Base-by-base conservation (phyloP, 2,329 filamentous ascomycete genomes). In the Penicillium sp. region DNA sequence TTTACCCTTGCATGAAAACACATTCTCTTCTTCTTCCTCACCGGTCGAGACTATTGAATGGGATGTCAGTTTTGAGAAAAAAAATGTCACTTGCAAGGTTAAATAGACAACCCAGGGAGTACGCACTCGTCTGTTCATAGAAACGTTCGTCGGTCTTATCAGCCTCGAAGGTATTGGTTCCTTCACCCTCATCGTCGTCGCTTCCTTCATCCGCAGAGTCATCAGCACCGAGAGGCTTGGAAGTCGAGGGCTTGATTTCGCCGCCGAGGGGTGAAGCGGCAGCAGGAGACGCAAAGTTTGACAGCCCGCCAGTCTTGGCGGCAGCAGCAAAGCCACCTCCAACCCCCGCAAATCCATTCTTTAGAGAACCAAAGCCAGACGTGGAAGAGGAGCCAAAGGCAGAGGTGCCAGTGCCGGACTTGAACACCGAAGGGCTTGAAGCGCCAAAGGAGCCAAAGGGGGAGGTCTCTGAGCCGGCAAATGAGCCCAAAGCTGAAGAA, bases 11-110 rank as follows among this genome's bases (percentile, higher is more conserved):
- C 86, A 82, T 39, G 82, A 79, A 63, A 91, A 80, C 42, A 88
- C 72, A 1, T 86, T 91, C 18, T 77, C 76, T 66, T 97, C 91
- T 42, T 83, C 83, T 60, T 90, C 83, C 70, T 97, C 91, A 47
- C 91, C 91, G 44, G 93, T 91, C 65, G 95, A 86, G 37, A 91
- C 80, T 90, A 58, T 46, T 36, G 9, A 2, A 43, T 39, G 29
- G 7, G 36, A 11, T 48, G 48, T 73, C 57, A 71, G 67, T 49
- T 47, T 18, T 13, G 25, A 18, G 13, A 29, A 11, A 32, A 25
- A 8, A 5, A 33, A 8, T 12, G 4, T n/a, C 11, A 6, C 11
- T 4, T 5, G 9, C 9, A 4, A 7, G n/a, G 18, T 11, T 18
- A 12, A 29, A 28, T 37, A 29, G 29, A 18, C 7, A 32, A 11